phyloP scores from a whole-genome alignment of 1,284 basidiomycete genomes.

The Inonotus obliquus region DNA sequence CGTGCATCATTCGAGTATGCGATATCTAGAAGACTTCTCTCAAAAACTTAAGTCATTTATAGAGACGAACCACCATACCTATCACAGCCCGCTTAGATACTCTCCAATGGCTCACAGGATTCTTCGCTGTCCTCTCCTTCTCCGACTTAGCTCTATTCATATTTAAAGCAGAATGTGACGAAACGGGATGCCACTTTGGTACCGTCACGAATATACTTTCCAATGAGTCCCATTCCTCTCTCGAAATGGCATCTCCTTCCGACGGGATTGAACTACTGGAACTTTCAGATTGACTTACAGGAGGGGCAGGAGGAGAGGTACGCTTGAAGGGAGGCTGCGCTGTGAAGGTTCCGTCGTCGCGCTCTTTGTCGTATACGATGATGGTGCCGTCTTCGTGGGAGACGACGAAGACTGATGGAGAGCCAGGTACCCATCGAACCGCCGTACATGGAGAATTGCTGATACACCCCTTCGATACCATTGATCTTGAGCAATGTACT shows the following conservation, averaged over 20 bases:
- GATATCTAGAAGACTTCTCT: conserved; percentile 51
- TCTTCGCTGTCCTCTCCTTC: conserved; percentile 69
- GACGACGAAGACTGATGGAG: conserved; percentile 83
- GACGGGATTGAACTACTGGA: conserved; percentile 19
- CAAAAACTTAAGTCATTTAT: not conserved
- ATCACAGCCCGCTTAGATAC: conserved; percentile 67
- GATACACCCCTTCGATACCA: conserved; percentile 61
- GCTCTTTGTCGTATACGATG: conserved; percentile 84
- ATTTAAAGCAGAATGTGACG: conserved; percentile 30
- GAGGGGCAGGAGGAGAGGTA: conserved; percentile 6
- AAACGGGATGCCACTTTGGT: conserved; percentile 75
- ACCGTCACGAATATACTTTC: conserved; percentile 77
- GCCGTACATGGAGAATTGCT: conserved; percentile 77
- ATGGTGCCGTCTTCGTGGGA: conserved; percentile 89
- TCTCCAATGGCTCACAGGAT: conserved; percentile 84
- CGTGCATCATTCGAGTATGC: conserved; percentile 88
- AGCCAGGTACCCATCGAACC: conserved; percentile 87
- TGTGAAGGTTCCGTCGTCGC: conserved; percentile 76
- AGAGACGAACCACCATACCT: conserved; percentile 45
- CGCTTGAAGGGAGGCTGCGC: conserved; percentile 47
- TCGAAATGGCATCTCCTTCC: conserved; percentile 20
- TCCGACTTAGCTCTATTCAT: conserved; percentile 37
- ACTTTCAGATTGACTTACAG: conserved; percentile 12
- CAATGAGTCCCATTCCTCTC: conserved; percentile 64
- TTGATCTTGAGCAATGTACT: conserved; percentile 13